These are phyloP conservation scores for Pseudogymnoascus sp. DNA, from an alignment of 2,329 filamentous ascomycete genomes.

Conservation along the genomic window DNA sequence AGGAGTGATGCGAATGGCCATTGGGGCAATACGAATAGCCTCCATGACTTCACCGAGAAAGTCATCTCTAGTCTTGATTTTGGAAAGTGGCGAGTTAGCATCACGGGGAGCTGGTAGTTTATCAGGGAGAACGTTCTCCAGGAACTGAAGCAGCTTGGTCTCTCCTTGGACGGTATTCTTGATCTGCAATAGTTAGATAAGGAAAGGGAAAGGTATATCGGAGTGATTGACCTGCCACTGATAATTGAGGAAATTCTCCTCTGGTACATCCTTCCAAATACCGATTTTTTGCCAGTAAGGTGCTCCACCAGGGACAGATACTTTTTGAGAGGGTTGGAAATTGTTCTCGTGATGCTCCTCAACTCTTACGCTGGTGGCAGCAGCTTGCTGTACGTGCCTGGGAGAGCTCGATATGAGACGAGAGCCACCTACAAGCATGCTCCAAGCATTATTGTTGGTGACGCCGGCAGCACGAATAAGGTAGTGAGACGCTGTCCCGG, in stretches of 20 bases:
- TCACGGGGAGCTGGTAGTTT: constrained; percentile 32
- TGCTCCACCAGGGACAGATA: background rate
- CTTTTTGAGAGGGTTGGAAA: background rate
- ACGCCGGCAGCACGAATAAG: background rate
- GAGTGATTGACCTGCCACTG: constrained; percentile 42
- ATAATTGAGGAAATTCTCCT: constrained; percentile 43
- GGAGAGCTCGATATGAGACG: background rate
- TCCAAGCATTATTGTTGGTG: background rate
- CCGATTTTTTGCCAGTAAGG: constrained; percentile 44
- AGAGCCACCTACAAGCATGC: background rate
- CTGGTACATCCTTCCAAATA: constrained; percentile 40
- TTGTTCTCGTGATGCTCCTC: background rate
- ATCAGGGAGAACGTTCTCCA: constrained; percentile 42
- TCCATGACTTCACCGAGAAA: constrained; percentile 46
- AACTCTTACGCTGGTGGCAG: background rate
- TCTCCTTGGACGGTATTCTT: constrained; percentile 42
- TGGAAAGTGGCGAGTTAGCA: constrained; percentile 21
- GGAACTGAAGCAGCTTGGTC: constrained; percentile 39
- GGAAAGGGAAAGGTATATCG: background rate
- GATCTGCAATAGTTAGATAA: constrained; percentile 28
- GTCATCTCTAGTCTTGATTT: constrained; percentile 39
- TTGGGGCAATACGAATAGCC: constrained; percentile 46
- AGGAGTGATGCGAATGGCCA: constrained; percentile 52
- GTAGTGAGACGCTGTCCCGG: background rate
- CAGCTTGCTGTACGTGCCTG: background rate